phyloP scores from a whole-genome alignment of 768 basidiomycete species.

The Kwoniella sp. region DNA sequence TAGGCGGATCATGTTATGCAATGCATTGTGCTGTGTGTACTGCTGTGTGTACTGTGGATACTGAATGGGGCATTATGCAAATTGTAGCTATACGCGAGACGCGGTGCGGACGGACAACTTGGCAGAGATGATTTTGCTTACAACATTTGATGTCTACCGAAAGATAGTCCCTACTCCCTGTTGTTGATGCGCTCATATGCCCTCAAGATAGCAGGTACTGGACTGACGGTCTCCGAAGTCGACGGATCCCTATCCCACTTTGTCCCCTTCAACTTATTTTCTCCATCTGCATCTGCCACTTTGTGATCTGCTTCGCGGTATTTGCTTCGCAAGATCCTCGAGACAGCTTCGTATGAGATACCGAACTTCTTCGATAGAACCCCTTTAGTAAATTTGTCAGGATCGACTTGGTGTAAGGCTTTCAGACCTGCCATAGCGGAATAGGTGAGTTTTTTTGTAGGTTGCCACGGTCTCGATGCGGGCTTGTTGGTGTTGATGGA shows the following conservation, averaged over 20 bases:
- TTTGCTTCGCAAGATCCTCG: conserved; percentile 74
- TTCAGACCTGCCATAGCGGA: conserved; percentile 82
- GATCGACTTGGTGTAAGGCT: conserved; percentile 67
- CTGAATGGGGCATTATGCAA: too few relatives aligned
- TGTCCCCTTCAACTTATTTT: conserved; percentile 24
- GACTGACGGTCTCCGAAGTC: conserved; percentile 24
- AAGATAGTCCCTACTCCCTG: too few relatives aligned
- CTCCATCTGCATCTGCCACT: background rate
- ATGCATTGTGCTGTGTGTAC: background rate
- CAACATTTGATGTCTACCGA: too few relatives aligned
- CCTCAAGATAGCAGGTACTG: conserved; percentile 33
- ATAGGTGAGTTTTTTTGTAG: conserved; percentile 75
- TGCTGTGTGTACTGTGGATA: background rate
- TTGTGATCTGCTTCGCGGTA: conserved; percentile 48
- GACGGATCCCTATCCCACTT: conserved; percentile 37
- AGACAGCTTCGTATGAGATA: conserved; percentile 77
- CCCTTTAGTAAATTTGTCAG: conserved; percentile 67
- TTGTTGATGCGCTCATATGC: conserved; percentile 21
- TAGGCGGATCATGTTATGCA: background rate
- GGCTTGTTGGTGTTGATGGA: background rate
- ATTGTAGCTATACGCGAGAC: background rate
- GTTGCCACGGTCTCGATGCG: conserved; percentile 62
- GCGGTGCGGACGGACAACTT: too few relatives aligned
- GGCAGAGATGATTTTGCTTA: too few relatives aligned
- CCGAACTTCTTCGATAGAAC: conserved; percentile 75